Conservation (phyloP, 148 eudicot genomes). For the Euryodendron excelsum region DNA sequence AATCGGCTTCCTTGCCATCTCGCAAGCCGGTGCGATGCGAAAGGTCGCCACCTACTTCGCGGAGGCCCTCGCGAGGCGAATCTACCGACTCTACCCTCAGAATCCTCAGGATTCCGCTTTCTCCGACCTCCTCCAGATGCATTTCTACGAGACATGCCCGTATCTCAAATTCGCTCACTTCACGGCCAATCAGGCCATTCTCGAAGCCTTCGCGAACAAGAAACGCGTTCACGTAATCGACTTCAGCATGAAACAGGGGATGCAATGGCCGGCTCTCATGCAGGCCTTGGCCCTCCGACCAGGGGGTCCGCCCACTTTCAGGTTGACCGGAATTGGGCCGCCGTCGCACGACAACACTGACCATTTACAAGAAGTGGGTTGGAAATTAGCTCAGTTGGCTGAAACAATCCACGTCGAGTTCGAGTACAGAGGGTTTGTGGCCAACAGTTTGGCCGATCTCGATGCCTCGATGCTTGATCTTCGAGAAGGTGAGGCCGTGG, state of each 20-base stretch:
- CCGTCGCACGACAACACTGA: constrained; percentile 52
- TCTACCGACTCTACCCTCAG: constrained; percentile 25
- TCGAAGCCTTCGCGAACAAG: constrained; percentile 33
- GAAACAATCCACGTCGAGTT: constrained; percentile 50
- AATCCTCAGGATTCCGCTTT: constrained; percentile 20
- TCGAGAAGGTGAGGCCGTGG: constrained; percentile 45
- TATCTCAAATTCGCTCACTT: constrained; percentile 46
- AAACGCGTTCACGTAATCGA: constrained; percentile 34
- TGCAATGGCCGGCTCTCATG: constrained; percentile 82
- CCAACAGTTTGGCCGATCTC: constrained; percentile 53
- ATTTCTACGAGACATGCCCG: constrained; percentile 43
- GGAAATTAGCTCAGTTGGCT: constrained; percentile 66
- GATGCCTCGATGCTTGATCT: constrained; percentile 34
- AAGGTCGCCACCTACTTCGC: constrained; percentile 48
- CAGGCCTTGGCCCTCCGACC: constrained; percentile 63
- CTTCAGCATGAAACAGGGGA: constrained; percentile 64
- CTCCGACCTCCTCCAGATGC: constrained; percentile 30
- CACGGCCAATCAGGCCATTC: constrained; percentile 46
- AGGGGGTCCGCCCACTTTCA: constrained; percentile 61
- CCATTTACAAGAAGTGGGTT: constrained; percentile 60
- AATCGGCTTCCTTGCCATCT: constrained; percentile 33
- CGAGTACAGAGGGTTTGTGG: constrained; percentile 57
- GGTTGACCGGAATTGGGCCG: constrained; percentile 70
- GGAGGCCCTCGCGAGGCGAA: constrained; percentile 34
- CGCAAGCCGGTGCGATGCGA: constrained; percentile 44